Evolutionary conservation across 1,139 yeast species (phyloP), one percentile per base, ranked within the genome.

Genomic region (Pichia sp.): DNA sequence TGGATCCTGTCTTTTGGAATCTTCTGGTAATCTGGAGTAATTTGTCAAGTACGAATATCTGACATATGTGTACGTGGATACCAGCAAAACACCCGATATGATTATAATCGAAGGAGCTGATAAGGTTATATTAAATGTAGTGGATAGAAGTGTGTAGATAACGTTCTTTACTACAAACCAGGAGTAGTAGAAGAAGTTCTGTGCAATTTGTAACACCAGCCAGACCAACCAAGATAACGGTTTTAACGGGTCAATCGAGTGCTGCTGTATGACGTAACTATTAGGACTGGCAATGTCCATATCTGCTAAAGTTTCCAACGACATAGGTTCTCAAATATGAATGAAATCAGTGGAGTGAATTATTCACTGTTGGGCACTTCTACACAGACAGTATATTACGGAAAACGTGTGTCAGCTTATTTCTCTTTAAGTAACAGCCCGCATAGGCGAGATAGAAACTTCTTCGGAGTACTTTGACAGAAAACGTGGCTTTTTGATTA

Each of bases 21-120:
- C 81, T 27, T 67, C 70, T 3, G 77, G 77, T 27, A 74, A 61
- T 36, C 78, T 64, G 0, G 81, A 71, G 53, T 78, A 78, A 5
- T 67, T 64, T 0, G 80, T 77, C 31, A 76, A 59, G 36, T 73
- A 70, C 36, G 71, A 66, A 56, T 77, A 74, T 36, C 83, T 62
- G 29, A 77, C 65, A 42, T 70, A 56, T 1, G 69, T 65, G 56
- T 69, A 67, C 3, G 63, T 53, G 2, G 60, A 46, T 2, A 59
- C 49, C 5, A 52, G 42, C 3, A 59, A 39, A 5, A 55, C 33
- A 7, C 53, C 27, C 10, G 55, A 32, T 10, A 62, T 41, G 5
- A 57, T 41, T 4, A 60, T 36, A 1, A 63, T 31, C 4, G 62
- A 51, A 35, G 60, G 52, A 16, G 62, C 56, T 0, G 63, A 55